Percentiles rank a stretch among this genome's conserved stretches.
Conservation (phyloP, 768 basidiomycete species). For the Russula griseocarnosa region DNA sequence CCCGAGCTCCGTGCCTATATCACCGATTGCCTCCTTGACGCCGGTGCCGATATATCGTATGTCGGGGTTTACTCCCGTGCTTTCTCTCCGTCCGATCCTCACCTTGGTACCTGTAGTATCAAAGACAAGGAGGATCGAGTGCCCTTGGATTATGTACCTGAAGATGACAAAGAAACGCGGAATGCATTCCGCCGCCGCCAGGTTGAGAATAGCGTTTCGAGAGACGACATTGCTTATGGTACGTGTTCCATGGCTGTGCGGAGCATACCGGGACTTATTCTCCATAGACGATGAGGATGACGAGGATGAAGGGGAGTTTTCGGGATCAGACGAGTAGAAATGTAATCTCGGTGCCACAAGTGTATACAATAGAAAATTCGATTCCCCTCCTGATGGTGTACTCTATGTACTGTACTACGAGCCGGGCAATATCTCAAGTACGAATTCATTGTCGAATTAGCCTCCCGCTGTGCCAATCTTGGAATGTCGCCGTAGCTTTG, state of each 20-base stretch:
- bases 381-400: constrained; percentile 14
- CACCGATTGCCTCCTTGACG: constrained; percentile 66
- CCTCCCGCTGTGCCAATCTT: constrained; percentile 36
- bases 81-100: neutral
- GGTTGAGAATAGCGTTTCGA: constrained; percentile 47
- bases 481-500: constrained; percentile 33
- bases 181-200: constrained; percentile 52
- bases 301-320: constrained; percentile 20
- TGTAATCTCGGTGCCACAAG: neutral
- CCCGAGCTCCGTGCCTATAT: constrained; percentile 50
- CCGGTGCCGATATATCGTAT: constrained; percentile 61
- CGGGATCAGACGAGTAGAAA: constrained; percentile 32
- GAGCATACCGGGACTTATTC: neutral
- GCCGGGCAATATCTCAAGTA: constrained; percentile 15
- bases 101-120: constrained; percentile 44
- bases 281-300: constrained; percentile 34
- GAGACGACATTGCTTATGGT: constrained; percentile 67
- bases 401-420: constrained; percentile 11
- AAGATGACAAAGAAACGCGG: constrained; percentile 49
- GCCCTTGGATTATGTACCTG: constrained; percentile 51
- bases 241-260: constrained; percentile 15
- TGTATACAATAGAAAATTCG: constrained; percentile 24
- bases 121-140: constrained; percentile 65
- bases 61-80: constrained; percentile 38
- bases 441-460: constrained; percentile 29